Percentiles rank a stretch among this genome's conserved stretches.
Evolutionary conservation across 495 filamentous ascomycete species (phyloP).

Genomic region (Neurospora pannonica): DNA sequence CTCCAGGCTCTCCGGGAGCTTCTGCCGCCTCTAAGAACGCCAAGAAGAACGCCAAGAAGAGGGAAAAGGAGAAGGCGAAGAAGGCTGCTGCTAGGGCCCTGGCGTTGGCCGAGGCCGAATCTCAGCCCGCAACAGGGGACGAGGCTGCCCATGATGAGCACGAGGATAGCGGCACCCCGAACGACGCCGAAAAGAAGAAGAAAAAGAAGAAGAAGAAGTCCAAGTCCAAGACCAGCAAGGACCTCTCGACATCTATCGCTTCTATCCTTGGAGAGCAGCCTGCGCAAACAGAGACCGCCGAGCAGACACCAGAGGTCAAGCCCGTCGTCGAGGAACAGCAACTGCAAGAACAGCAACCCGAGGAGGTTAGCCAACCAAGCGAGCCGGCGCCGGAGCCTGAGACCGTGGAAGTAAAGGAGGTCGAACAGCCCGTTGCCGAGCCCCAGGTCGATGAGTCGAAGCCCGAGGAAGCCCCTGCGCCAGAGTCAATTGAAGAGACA

Average conservation of each 20-base stretch:
- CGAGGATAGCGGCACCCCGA: background rate
- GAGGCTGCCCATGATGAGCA: constrained; percentile 5
- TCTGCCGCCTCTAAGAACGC: background rate
- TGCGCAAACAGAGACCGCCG: background rate
- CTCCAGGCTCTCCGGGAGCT: background rate
- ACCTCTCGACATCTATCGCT: background rate
- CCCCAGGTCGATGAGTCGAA: constrained; percentile 1
- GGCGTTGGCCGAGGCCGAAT: background rate
- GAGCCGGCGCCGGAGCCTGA: background rate
- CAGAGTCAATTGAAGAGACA: background rate
- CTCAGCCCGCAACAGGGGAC: constrained; percentile 8
- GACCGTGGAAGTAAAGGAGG: background rate
- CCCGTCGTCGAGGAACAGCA: background rate
- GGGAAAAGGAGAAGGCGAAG: constrained; percentile 16
- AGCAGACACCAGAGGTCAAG: constrained; percentile 1
- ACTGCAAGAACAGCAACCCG: background rate
- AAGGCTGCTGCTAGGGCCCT: constrained; percentile 5
- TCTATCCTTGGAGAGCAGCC: background rate
- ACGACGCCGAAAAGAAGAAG: background rate
- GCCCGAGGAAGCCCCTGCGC: background rate
- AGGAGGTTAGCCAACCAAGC: background rate
- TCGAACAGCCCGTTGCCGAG: background rate
- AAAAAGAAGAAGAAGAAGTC: constrained; percentile 4
- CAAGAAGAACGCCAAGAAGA: constrained; percentile 20
- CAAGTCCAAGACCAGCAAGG: constrained; percentile 1